Conservation (phyloP, 768 basidiomycete species). For the Trametes coccinea region DNA sequence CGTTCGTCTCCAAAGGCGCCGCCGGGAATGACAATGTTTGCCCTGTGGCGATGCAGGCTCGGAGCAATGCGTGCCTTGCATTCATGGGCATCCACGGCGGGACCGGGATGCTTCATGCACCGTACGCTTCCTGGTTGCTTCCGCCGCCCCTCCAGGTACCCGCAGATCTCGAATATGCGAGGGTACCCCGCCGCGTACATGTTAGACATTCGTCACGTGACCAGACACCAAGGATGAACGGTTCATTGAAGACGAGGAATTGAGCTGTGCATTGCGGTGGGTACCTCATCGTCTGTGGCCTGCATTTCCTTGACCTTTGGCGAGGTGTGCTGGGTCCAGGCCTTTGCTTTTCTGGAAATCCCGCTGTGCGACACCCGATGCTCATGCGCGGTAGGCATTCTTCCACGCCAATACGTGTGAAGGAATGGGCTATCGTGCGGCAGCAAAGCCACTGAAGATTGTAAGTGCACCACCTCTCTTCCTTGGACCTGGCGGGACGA, state of each 20-base stretch:
- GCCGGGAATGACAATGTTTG: neutral
- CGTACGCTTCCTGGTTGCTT: constrained; percentile 1
- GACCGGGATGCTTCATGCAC: neutral
- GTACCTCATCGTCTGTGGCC: neutral
- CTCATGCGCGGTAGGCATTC: neutral
- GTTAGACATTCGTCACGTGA: neutral
- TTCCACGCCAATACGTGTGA: neutral
- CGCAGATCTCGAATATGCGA: neutral
- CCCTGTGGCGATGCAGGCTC: neutral
- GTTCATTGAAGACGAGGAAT: neutral
- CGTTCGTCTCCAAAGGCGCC: no score
- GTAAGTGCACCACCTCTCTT: constrained; percentile 1
- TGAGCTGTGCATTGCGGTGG: neutral
- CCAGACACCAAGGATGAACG: neutral
- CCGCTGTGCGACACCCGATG: neutral
- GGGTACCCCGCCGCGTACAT: neutral
- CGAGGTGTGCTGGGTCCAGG: neutral
- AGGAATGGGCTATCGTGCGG: neutral
- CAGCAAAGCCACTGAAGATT: constrained; percentile 7
- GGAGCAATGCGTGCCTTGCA: neutral
- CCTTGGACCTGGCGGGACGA: neutral
- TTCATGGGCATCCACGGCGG: neutral
- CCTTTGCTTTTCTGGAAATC: neutral
- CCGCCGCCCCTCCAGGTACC: constrained; percentile 1
- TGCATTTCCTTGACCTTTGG: constrained; percentile 1